Percentiles rank a stretch among this genome's conserved stretches.
These are phyloP conservation scores for Aspergillus pseudonomiae DNA, from an alignment of 2,329 filamentous ascomycete genomes.

Conservation along the genomic window DNA sequence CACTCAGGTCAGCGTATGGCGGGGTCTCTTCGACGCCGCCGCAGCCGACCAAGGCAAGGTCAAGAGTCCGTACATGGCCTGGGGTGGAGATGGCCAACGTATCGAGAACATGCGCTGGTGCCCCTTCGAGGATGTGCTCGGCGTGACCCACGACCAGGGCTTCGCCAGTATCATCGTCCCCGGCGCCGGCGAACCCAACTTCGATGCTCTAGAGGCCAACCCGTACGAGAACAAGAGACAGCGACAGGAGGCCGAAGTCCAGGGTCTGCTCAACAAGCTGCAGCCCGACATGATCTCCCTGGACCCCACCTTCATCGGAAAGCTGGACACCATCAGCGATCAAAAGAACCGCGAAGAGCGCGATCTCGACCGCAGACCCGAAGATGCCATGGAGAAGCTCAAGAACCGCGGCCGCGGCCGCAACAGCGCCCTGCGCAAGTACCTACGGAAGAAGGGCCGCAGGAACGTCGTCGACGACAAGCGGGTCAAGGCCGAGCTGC, in stretches of 20 bases:
- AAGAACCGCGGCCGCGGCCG: conserved; percentile 83
- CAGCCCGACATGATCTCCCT: conserved; percentile 96
- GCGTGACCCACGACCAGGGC: conserved; percentile 79
- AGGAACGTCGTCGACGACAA: conserved; percentile 97
- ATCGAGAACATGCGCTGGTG: conserved; percentile 88
- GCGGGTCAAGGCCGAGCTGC: conserved; percentile 79
- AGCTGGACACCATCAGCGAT: conserved; percentile 78
- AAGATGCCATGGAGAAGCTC: conserved; percentile 60
- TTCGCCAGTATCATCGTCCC: conserved; percentile 91
- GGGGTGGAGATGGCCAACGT: conserved; percentile 81
- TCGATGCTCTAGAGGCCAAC: conserved; percentile 89
- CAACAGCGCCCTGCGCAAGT: conserved; percentile 85
- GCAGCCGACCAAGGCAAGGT: conserved; percentile 74
- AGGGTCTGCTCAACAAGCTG: conserved; percentile 87
- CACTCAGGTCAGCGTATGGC: conserved; percentile 87
- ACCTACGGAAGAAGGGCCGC: conserved; percentile 86
- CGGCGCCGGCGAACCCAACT: conserved; percentile 95
- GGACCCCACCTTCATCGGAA: conserved; percentile 89
- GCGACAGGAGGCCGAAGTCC: conserved; percentile 89
- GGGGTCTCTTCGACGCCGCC: conserved; percentile 79
- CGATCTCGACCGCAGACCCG: conserved; percentile 73
- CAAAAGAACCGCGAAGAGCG: conserved; percentile 75
- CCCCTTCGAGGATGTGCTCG: conserved; percentile 90
- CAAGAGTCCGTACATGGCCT: conserved; percentile 87
- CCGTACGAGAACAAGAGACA: conserved; percentile 94